A percentile compares a stretch with the other conserved stretches of the same genome.
Evolutionary conservation across 139 green algal genomes (phyloP).

Genomic region (Raphidocelis subcapitata): DNA sequence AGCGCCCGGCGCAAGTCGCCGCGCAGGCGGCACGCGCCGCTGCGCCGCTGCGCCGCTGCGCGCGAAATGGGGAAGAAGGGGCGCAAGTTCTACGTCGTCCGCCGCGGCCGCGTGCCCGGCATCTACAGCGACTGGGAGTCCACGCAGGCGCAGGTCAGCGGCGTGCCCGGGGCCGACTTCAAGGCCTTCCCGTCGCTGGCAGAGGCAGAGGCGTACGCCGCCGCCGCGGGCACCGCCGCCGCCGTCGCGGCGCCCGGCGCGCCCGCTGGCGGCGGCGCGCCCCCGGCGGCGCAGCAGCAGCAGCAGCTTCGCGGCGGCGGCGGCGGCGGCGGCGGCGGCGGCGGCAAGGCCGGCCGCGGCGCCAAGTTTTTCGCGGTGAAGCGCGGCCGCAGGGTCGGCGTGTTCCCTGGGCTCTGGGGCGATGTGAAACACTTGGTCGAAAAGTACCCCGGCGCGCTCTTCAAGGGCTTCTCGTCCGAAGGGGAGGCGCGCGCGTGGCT

Average conservation of each 20-base stretch:
- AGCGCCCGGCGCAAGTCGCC: too few species aligned
- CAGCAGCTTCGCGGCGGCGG: neutral
- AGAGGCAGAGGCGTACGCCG: slow-evolving; percentile 1
- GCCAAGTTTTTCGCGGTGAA: slow-evolving; percentile 8
- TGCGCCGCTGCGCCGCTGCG: too few species aligned
- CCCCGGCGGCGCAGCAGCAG: neutral
- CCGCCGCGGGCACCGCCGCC: neutral
- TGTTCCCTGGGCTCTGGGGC: neutral
- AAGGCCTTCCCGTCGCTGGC: slow-evolving; percentile 1
- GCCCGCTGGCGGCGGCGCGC: too few species aligned
- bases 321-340: neutral
- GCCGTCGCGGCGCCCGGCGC: too few species aligned
- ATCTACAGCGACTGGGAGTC: too few species aligned
- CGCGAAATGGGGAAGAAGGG: too few species aligned
- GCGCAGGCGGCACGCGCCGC: too few species aligned
- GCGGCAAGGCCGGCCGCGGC: neutral
- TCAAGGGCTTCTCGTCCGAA: neutral
- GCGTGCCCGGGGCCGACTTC: slow-evolving; percentile 8
- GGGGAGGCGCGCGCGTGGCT: slow-evolving; percentile 7
- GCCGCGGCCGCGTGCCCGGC: neutral
- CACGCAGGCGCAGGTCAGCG: too few species aligned
- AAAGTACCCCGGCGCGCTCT: neutral
- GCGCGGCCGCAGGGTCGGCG: neutral
- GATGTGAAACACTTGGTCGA: neutral
- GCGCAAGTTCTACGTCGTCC: slow-evolving; percentile 7